phyloP scores from a whole-genome alignment of 345 rosid genomes.

The Ricinus communis region DNA sequence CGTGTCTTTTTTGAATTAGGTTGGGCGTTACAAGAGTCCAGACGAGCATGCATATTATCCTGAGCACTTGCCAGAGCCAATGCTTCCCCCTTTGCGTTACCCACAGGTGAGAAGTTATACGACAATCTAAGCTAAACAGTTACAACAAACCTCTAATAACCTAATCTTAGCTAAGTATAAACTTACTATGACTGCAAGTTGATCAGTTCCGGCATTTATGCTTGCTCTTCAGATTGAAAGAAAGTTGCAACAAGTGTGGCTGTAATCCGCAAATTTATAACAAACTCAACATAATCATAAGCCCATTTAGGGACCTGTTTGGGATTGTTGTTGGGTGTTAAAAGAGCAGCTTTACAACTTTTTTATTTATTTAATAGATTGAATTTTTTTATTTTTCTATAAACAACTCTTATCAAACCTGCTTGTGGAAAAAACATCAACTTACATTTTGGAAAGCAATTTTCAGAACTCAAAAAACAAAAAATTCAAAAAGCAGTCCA shows the following conservation, averaged over 20 bases:
- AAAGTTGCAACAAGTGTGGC: neutral
- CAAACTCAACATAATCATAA: neutral
- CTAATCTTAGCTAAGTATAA: neutral
- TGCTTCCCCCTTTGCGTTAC: conserved; percentile 65
- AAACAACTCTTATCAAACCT: no score
- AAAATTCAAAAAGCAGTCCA: no score
- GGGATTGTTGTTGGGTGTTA: no score
- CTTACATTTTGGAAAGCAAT: no score
- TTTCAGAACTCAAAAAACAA: no score
- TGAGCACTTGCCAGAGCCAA: conserved; percentile 53
- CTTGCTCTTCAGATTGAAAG: neutral
- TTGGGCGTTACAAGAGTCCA: conserved; percentile 74
- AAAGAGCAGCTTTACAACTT: no score
- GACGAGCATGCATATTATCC: conserved; percentile 79
- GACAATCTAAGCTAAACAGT: neutral
- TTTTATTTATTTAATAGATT: no score
- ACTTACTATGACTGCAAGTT: neutral
- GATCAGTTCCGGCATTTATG: neutral
- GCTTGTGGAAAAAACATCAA: no score
- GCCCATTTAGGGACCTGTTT: neutral
- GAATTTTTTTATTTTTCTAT: no score
- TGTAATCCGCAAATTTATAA: neutral
- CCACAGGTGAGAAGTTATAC: conserved; percentile 38
- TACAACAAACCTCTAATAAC: neutral
- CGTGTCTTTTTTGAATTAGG: conserved; percentile 30